These are phyloP conservation scores for Pestalotiopsis fici DNA, from an alignment of 2,329 filamentous ascomycete species.

Conservation along the genomic window DNA sequence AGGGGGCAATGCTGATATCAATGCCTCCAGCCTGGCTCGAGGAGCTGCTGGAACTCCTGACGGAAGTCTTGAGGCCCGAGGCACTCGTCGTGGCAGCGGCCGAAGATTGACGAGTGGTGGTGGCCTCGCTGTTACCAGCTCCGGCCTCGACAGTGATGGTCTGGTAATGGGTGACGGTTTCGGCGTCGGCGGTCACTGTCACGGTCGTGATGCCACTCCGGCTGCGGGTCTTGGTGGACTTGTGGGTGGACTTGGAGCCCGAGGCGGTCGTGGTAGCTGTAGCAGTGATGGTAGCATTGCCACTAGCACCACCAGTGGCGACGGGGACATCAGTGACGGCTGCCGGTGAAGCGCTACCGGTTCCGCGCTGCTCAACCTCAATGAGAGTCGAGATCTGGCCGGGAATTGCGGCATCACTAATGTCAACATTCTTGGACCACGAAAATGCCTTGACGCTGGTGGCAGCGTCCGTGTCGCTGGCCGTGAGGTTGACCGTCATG, in stretches of 20 bases:
- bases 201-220: constrained; percentile 37
- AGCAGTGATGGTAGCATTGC: constrained; percentile 16
- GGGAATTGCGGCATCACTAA: constrained; percentile 38
- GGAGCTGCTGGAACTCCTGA: not conserved
- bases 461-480: constrained; percentile 27
- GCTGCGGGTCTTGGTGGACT: constrained; percentile 17
- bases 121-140: constrained; percentile 2
- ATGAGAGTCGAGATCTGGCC: constrained; percentile 41
- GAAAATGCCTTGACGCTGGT: constrained; percentile 34
- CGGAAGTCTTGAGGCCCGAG: constrained; percentile 8
- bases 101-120: not conserved
- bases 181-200: constrained; percentile 40
- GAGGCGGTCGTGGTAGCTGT: constrained; percentile 15
- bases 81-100: constrained; percentile 2
- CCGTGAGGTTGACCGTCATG: constrained; percentile 32
- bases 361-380: constrained; percentile 35
- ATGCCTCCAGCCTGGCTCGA: not conserved
- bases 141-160: constrained; percentile 33
- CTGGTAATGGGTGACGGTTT: constrained; percentile 37
- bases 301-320: constrained; percentile 12
- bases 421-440: constrained; percentile 31
- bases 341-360: constrained; percentile 23
- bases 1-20: constrained; percentile 20
- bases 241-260: not conserved
- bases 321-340: constrained; percentile 20